These are phyloP conservation scores for Neonectria coccinea DNA, from an alignment of 2,329 filamentous ascomycete genomes.

Conservation along the genomic window DNA sequence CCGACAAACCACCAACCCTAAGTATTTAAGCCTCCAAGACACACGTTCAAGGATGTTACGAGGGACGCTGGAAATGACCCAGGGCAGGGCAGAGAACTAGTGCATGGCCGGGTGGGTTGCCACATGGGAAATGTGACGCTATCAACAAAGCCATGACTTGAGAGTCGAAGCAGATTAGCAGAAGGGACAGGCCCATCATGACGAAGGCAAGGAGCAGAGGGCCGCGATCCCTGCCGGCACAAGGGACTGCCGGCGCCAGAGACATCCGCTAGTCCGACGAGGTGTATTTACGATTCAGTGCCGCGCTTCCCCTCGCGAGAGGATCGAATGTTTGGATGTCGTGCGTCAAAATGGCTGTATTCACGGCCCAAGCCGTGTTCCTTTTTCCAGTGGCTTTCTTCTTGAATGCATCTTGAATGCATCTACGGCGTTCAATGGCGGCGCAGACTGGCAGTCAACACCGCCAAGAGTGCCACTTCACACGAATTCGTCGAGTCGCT, in stretches of 20 bases:
- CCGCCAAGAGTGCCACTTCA: background rate
- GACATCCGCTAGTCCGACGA: background rate
- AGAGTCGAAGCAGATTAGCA: constrained; percentile 9
- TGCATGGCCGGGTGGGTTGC: constrained; percentile 3
- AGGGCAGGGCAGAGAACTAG: background rate
- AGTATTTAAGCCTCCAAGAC: constrained; percentile 13
- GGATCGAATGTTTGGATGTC: background rate
- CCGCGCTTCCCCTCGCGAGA: background rate
- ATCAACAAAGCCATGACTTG: constrained; percentile 6
- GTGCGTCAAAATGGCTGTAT: background rate
- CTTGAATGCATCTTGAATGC: background rate
- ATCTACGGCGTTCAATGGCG: background rate
- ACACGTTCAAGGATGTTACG: constrained; percentile 1
- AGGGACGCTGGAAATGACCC: constrained; percentile 2
- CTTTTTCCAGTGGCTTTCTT: background rate
- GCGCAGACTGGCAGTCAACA: background rate
- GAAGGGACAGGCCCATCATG: background rate
- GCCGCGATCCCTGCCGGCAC: background rate
- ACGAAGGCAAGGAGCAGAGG: background rate
- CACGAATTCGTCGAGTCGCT: background rate
- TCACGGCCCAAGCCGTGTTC: background rate
- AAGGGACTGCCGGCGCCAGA: constrained; percentile 2
- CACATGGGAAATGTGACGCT: constrained; percentile 19
- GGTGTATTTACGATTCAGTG: background rate
- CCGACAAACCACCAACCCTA: constrained; percentile 4